Conservation (phyloP, 2,329 filamentous ascomycete species). For the Sclerotiophoma versabilis region DNA sequence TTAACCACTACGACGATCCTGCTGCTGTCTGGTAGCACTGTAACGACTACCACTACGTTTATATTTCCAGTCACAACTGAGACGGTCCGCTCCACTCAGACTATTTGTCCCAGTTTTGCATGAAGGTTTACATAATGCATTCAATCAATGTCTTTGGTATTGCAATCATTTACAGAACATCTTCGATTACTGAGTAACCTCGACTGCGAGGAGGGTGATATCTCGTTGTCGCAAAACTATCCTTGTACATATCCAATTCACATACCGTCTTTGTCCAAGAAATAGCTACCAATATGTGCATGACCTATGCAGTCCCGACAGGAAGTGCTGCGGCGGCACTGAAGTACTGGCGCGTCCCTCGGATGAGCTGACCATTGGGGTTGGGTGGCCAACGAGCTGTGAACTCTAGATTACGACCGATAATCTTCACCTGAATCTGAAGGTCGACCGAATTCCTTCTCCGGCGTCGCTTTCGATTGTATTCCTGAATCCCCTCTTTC, state of each 20-base stretch:
- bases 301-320: neutral
- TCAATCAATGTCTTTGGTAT: too few relatives aligned
- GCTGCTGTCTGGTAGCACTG: neutral
- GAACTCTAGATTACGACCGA: neutral
- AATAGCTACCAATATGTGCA: neutral
- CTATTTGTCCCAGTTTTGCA: neutral
- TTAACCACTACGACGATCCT: constrained; percentile 6
- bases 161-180: too few relatives aligned
- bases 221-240: neutral
- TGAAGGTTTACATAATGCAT: too few relatives aligned
- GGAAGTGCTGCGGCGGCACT: neutral
- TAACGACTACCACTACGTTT: constrained; percentile 3
- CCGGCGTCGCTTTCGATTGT: neutral
- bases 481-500: neutral
- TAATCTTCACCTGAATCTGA: neutral
- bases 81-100: constrained; percentile 1
- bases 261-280: neutral
- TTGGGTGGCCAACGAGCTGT: neutral
- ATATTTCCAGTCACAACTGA: neutral
- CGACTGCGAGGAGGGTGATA: neutral
- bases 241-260: neutral
- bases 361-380: neutral
- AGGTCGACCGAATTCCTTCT: neutral
- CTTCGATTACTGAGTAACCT: neutral
- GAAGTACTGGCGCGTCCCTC: neutral